phyloP scores from a whole-genome alignment of 2,329 filamentous ascomycete species.

The Corynespora cassiicola region DNA sequence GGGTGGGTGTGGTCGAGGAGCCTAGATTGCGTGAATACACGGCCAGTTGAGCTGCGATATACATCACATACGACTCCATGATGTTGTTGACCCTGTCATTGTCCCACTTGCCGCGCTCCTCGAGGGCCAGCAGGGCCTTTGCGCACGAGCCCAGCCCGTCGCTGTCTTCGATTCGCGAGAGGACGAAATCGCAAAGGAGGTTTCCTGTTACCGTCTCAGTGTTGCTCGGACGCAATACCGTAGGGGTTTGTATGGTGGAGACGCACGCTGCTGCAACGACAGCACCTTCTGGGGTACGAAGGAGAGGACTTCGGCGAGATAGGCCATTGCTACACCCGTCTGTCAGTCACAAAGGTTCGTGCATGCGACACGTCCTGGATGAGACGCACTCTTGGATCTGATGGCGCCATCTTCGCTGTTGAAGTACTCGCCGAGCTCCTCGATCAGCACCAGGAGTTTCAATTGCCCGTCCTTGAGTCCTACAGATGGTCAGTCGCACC shows the following conservation, averaged over 20 bases:
- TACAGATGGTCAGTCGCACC: constrained; percentile 37
- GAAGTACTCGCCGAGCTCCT: constrained; percentile 70
- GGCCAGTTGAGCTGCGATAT: too few relatives aligned
- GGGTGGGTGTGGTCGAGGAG: constrained; percentile 61
- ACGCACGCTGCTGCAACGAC: constrained; percentile 63
- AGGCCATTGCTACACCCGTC: constrained; percentile 50
- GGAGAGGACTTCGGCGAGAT: constrained; percentile 58
- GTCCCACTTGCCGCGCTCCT: constrained; percentile 66
- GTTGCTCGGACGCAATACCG: neutral
- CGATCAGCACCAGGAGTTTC: constrained; percentile 67
- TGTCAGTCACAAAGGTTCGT: too few relatives aligned
- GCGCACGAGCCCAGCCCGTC: constrained; percentile 64
- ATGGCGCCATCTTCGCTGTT: constrained; percentile 69
- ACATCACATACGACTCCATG: constrained; percentile 59
- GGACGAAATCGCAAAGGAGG: constrained; percentile 68
- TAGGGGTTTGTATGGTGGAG: neutral
- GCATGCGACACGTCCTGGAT: constrained; percentile 25
- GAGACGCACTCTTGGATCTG: constrained; percentile 62
- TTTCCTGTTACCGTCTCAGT: constrained; percentile 47
- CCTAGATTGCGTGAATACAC: too few relatives aligned
- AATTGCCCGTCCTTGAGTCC: constrained; percentile 66
- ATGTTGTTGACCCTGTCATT: constrained; percentile 61
- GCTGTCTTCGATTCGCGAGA: constrained; percentile 65
- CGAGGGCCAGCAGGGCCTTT: constrained; percentile 64
- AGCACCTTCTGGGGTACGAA: constrained; percentile 62